Conservation (phyloP, 2,329 filamentous ascomycete genomes). For the Claviceps quebecensis region DNA sequence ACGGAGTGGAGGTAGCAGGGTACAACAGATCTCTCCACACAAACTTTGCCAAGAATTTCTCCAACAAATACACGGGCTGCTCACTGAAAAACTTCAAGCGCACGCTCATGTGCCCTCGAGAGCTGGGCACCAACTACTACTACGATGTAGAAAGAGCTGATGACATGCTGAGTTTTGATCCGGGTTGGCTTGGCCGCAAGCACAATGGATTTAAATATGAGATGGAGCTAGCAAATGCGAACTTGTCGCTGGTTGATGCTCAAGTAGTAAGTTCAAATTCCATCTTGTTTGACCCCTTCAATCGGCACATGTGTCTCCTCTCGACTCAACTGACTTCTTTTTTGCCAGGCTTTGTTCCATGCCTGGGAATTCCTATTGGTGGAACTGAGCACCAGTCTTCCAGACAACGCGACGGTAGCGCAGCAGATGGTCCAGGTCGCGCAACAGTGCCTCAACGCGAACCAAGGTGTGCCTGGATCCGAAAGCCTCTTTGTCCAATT, state of each 20-base stretch:
- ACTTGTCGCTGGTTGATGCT: slow-evolving; percentile 82
- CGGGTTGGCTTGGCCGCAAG: slow-evolving; percentile 57
- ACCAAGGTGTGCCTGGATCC: slow-evolving; percentile 56
- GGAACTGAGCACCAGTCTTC: slow-evolving; percentile 60
- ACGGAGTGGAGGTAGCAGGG: slow-evolving; percentile 62
- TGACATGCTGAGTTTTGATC: slow-evolving; percentile 62
- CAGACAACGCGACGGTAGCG: slow-evolving; percentile 39
- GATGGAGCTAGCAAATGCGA: slow-evolving; percentile 75
- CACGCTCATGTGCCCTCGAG: slow-evolving; percentile 48
- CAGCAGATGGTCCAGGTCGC: slow-evolving; percentile 62
- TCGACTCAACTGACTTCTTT: background rate
- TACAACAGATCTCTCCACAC: slow-evolving; percentile 82
- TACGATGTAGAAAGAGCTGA: slow-evolving; percentile 69
- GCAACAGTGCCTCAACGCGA: slow-evolving; percentile 64
- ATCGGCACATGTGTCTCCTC: background rate
- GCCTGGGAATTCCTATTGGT: slow-evolving; percentile 82
- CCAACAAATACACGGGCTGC: slow-evolving; percentile 59
- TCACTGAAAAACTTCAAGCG: slow-evolving; percentile 69
- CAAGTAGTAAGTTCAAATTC: slow-evolving; percentile 53
- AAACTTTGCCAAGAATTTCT: slow-evolving; percentile 76
- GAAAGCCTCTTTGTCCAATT: slow-evolving; percentile 73
- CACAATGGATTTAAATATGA: slow-evolving; percentile 68
- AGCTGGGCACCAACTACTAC: slow-evolving; percentile 65
- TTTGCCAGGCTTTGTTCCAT: slow-evolving; percentile 57
- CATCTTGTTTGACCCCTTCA: no score